A percentile compares a stretch with the other conserved stretches of the same genome.
phyloP scores from a whole-genome alignment of 2,329 filamentous ascomycete genomes.

The Colletotrichum navitas region DNA sequence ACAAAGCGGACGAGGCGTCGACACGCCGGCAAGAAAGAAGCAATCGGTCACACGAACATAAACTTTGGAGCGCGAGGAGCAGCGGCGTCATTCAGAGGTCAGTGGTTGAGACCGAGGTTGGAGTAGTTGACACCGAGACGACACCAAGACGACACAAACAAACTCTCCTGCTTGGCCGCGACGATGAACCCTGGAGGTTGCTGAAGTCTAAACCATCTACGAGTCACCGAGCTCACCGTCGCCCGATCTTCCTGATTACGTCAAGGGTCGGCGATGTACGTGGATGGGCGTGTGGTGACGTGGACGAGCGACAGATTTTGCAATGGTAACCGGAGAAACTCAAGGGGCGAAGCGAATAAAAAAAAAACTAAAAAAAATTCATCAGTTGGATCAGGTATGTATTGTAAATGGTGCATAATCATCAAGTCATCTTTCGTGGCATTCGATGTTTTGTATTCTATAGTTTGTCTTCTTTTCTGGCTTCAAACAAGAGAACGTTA shows the following conservation, averaged over 20 bases:
- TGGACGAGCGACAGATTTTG: background rate
- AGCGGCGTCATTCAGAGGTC: slow-evolving; percentile 1
- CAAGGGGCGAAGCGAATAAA: slow-evolving; percentile 5
- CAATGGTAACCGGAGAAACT: background rate
- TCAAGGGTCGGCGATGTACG: slow-evolving; percentile 5
- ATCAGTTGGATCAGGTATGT: slow-evolving; percentile 15
- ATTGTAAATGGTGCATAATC: slow-evolving; percentile 3
- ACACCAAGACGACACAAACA: background rate
- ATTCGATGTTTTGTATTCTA: background rate
- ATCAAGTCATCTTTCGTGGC: background rate
- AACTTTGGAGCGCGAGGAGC: background rate
- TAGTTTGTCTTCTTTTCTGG: background rate
- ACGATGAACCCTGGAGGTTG: slow-evolving; percentile 9
- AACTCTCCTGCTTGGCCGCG: slow-evolving; percentile 29
- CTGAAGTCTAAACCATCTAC: slow-evolving; percentile 23
- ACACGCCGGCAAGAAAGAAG: slow-evolving; percentile 5
- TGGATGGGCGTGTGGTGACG: background rate
- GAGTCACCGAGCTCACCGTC: slow-evolving; percentile 1
- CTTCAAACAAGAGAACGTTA: background rate
- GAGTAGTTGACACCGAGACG: background rate
- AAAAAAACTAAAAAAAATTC: slow-evolving; percentile 12
- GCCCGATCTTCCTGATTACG: slow-evolving; percentile 13
- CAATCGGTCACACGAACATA: background rate
- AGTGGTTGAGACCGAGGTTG: slow-evolving; percentile 5
- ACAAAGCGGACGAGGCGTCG: background rate